Evolutionary conservation across 108 stramenopile genomes (phyloP), one percentile per base, ranked within the genome.

Genomic region (Parietichytrium sp.): DNA sequence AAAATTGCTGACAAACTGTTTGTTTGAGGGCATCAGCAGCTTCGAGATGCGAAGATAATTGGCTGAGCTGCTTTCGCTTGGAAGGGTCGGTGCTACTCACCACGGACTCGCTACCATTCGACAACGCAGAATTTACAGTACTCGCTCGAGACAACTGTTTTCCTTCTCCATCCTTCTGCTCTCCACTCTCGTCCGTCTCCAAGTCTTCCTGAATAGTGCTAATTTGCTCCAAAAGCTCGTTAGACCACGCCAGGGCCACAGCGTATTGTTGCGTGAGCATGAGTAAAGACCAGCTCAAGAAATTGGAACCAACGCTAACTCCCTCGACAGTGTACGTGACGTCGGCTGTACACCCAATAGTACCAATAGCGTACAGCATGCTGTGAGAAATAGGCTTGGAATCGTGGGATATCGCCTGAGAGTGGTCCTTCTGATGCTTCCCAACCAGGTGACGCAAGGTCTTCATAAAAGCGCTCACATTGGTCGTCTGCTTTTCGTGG

Each of bases 191-290:
- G n/a, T n/a, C n/a, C n/a, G n/a, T n/a, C n/a, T n/a, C n/a, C n/a
- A n/a, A n/a, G n/a, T n/a, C n/a, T n/a, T n/a, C n/a, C n/a, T n/a
- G n/a, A n/a, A n/a, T n/a, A n/a, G n/a, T n/a, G n/a, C n/a, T n/a
- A 2, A 72, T 25, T 25, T 1, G 18, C 23, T 42, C 38, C 29
- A 33, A 10, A 13, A 72, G 10, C 42, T 72, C 61, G 42, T 72
- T 72, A 6, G 61, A 72, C 61, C 61, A 72, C 20, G 61, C 61
- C 13, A 72, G 4, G 20, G 61, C 61, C 18, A 27, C n/a, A 27
- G 61, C 61, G 25, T 72, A 72, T 72, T 72, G 61, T 42, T 72
- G 15, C 10, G 61, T 25, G 25, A 72, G 61, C 61, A 72, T 72
- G 61, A 72, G 6, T 1, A 72, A 45, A 23, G 61, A 8, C 61